Conservation (phyloP, 768 basidiomycete genomes). For the Lentinula edodes region DNA sequence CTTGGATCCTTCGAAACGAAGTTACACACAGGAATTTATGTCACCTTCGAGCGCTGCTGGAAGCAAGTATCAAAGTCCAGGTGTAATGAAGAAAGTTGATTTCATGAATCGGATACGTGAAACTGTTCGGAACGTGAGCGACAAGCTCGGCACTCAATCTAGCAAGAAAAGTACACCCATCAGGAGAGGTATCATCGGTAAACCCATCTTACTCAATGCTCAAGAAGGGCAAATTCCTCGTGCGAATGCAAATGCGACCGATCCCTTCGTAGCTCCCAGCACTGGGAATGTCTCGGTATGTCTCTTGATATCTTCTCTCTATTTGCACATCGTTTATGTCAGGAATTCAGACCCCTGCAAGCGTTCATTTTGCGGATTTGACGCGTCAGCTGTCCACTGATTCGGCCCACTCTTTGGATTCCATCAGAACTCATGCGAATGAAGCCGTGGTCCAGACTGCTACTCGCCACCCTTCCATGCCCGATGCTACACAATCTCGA, state of each 20-base stretch:
- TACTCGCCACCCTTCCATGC: constrained; percentile 19
- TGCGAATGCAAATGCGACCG: constrained; percentile 14
- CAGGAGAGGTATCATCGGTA: constrained; percentile 48
- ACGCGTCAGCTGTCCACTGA: constrained; percentile 30
- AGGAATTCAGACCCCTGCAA: constrained; percentile 23
- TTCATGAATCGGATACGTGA: constrained; percentile 59
- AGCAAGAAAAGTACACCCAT: constrained; percentile 23
- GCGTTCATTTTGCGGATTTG: constrained; percentile 34
- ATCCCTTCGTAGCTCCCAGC: constrained; percentile 36
- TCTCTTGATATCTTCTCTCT: constrained; percentile 37
- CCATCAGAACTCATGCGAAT: constrained; percentile 28
- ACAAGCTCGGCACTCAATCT: constrained; percentile 39
- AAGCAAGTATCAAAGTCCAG: constrained; percentile 32
- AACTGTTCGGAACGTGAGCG: constrained; percentile 66
- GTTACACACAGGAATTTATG: not conserved
- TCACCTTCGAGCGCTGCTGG: not conserved
- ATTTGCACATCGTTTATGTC: constrained; percentile 26
- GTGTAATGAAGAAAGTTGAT: constrained; percentile 64
- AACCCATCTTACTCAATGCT: constrained; percentile 37
- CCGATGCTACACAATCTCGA: constrained; percentile 20
- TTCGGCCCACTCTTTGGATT: constrained; percentile 19
- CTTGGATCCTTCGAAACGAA: not conserved
- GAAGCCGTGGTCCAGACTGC: constrained; percentile 44
- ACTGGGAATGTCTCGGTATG: constrained; percentile 38
- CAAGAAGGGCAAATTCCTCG: not conserved